Evolutionary conservation across 2,329 filamentous ascomycete genomes (phyloP), one percentile per base, ranked within the genome.

Genomic region (Paecilomyces sp.): DNA sequence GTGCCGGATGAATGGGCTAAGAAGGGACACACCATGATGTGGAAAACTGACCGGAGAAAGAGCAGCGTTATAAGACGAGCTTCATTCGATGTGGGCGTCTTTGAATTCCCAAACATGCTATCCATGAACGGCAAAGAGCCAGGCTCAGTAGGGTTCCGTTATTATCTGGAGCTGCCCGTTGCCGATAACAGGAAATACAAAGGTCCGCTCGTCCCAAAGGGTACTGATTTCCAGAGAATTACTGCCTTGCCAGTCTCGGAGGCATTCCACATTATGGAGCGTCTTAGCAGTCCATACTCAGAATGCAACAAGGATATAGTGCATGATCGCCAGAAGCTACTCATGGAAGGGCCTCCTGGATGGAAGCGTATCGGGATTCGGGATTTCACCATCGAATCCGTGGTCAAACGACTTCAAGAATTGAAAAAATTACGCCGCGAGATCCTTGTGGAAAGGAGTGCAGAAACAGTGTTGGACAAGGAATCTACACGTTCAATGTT

Each of bases 41-140:
- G 61, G 34, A 57, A 65, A 2, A 61, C 62, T 25, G 61, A 65
- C 57, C 69, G 66, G 68, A 64, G 61, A 58, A 63, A 63, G 22
- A 64, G 63, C 7, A 67, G 65, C 34, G 66, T 67, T 2, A 62
- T 63, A 12, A 77, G 70, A 62, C 66, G 74, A 57, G 72, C 76
- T 3, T 72, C 74, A 1, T 79, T 79, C 58, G 77, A 79, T 51
- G 63, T 78, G 2, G 76, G 76, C 1, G 70, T 78, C 12, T 79
- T 77, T 56, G 79, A 82, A 63, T 70, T 79, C 1, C 79, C 79
- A 0, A 81, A 79, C 59, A 81, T 82, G 79, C 69, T 80, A 3
- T 74, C 72, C 18, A 70, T 73, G 13, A 76, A 77, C 22, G 79
- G 78, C 6, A 70, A 72, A 28, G 79, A 81, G 61, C 72, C 74